Base-by-base conservation (phyloP, 1,284 basidiomycete genomes). In the Apiotrichum laibachii region DNA sequence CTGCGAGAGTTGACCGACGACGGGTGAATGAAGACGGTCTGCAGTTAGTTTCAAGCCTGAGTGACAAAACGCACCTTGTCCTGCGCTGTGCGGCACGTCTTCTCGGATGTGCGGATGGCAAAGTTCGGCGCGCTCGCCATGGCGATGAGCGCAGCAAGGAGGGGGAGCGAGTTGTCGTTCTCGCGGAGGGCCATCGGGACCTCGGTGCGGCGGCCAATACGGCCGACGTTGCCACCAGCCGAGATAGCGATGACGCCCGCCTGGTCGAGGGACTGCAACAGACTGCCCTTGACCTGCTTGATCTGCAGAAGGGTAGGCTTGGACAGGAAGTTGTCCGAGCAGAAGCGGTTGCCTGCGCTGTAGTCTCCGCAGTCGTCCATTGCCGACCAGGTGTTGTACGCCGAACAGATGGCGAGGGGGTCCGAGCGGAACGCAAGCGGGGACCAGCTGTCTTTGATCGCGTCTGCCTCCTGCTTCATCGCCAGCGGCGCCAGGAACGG, bases 111-210 rank as follows among this genome's bases (percentile, higher is more conserved):
- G 40, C 88, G 82, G 55, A 97, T 85, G 2, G 90, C 93, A 79
- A 93, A 96, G 76, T 96, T 95, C n/a, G 94, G 94, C 66, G 93
- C 91, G 0, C 85, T 85, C 0, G 91, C 90, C 55, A 92, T 85
- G 3, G 92, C 86, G 66, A 97, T 88, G 55, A 98, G 81, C 2
- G 89, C 91, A 13, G 89, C 86, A 19, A 96, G 80, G n/a, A 97
- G 77, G 16, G 94, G 88, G 8, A 87, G 76, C 44, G 86, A 90
- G 55, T 88, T 82, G 37, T 84, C 84, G 71, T 97, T 91, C 63
- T 79, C 80, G 71, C 90, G 91, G 59, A 95, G 78, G 64, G 85
- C 83, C 5, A 81, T 76, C 9, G 91, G 91, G 12, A 92, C 68
- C 18, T 58, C 58, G 48, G 55, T 62, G 60, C 65, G 68, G 60